Conservation (phyloP, 495 filamentous ascomycete genomes). For the Penicillium taxi region DNA sequence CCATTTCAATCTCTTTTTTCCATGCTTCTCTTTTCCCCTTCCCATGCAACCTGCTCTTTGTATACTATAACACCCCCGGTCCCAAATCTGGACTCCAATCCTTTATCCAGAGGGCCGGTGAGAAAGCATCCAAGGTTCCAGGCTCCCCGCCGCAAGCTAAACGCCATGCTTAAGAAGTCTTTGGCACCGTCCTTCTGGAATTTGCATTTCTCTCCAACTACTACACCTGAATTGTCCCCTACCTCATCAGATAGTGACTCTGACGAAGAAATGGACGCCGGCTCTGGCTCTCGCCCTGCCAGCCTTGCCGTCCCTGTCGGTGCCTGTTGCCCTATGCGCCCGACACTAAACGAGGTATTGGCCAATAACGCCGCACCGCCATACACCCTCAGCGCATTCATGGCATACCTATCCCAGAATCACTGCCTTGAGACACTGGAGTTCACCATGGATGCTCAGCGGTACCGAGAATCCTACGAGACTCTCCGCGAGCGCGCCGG, state of each 20-base stretch:
- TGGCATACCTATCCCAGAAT: conserved; percentile 94
- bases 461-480: conserved; percentile 73
- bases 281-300: conserved; percentile 50
- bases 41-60: neutral
- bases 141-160: conserved; percentile 25
- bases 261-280: conserved; percentile 48
- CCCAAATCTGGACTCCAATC: conserved; percentile 20
- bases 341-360: conserved; percentile 80
- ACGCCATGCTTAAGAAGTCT: conserved; percentile 45
- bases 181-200: conserved; percentile 37
- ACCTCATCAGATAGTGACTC: conserved; percentile 44
- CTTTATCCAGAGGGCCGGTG: conserved; percentile 15
- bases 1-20: conserved; percentile 1
- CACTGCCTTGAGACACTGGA: conserved; percentile 96
- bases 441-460: conserved; percentile 90
- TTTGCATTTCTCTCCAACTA: conserved; percentile 31
- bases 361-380: conserved; percentile 79
- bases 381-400: conserved; percentile 90
- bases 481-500: conserved; percentile 42
- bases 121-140: conserved; percentile 19
- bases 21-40: neutral
- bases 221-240: conserved; percentile 39
- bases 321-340: conserved; percentile 64
- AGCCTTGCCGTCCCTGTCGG: conserved; percentile 55
- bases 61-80: conserved; percentile 8